These are phyloP conservation scores for Exophiala alcalophila DNA, from an alignment of 2,329 filamentous ascomycete genomes.

Conservation along the genomic window DNA sequence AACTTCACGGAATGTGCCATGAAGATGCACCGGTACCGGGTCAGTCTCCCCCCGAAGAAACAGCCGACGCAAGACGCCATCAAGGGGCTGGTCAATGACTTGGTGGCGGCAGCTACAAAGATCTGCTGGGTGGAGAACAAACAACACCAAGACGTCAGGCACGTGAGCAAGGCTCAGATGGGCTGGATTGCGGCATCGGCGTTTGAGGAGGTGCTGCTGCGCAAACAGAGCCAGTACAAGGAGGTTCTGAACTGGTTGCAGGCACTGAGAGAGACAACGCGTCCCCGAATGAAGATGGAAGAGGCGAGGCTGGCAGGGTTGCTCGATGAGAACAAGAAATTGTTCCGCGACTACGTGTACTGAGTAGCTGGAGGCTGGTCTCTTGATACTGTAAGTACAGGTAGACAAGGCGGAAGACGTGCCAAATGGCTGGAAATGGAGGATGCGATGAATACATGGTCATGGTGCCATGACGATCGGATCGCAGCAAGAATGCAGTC, in stretches of 20 bases:
- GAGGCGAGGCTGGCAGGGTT: constrained; percentile 10
- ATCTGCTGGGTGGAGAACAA: constrained; percentile 43
- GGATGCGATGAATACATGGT: too few species aligned
- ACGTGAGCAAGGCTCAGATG: constrained; percentile 58
- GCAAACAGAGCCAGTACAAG: constrained; percentile 68
- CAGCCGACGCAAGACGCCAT: constrained; percentile 61
- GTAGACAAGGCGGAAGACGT: too few species aligned
- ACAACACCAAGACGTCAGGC: constrained; percentile 51
- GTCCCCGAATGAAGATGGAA: constrained; percentile 21
- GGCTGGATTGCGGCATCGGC: constrained; percentile 66
- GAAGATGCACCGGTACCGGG: constrained; percentile 64
- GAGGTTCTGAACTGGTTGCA: constrained; percentile 67
- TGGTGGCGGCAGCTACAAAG: constrained; percentile 62
- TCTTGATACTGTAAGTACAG: too few species aligned
- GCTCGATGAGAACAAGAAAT: constrained; percentile 14
- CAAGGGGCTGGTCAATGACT: constrained; percentile 61
- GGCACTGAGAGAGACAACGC: constrained; percentile 34
- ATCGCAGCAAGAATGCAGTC: too few species aligned
- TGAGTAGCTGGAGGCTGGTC: too few species aligned
- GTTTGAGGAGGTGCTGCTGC: constrained; percentile 64
- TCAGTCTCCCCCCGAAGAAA: constrained; percentile 55
- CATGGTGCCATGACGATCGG: too few species aligned
- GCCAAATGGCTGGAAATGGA: too few species aligned
- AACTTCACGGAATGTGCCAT: constrained; percentile 74
- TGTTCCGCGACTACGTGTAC: constrained; percentile 29